Conservation (phyloP, 1,284 basidiomycete genomes). For the Pyrrhoderma noxium region DNA sequence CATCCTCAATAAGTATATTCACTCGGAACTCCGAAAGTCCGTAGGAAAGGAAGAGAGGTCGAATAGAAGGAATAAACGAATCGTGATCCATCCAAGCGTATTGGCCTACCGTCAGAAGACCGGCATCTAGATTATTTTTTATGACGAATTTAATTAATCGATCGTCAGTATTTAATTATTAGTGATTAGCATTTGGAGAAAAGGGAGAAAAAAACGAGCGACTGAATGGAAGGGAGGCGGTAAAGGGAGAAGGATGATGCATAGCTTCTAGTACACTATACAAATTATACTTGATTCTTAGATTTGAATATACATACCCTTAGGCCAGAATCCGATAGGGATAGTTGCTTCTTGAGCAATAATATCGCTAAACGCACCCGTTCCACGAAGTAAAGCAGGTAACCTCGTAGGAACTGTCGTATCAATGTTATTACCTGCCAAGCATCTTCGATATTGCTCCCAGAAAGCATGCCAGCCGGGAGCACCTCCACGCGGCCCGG, state of each 20-base stretch:
- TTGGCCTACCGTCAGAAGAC: constrained; percentile 51
- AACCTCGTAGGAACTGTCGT: constrained; percentile 48
- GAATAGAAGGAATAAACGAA: constrained; percentile 51
- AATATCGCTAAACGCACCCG: constrained; percentile 44
- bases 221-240: constrained; percentile 4
- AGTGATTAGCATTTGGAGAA: background rate
- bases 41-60: constrained; percentile 46
- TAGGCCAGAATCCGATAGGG: constrained; percentile 55
- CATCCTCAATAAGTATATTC: constrained; percentile 47
- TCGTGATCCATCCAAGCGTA: constrained; percentile 66
- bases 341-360: constrained; percentile 43
- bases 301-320: constrained; percentile 32
- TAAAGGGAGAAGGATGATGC: no score
- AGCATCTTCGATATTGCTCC: constrained; percentile 48
- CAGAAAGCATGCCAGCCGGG: constrained; percentile 55
- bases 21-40: constrained; percentile 46
- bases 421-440: constrained; percentile 45
- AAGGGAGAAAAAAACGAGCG: constrained; percentile 10
- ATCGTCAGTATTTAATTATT: background rate
- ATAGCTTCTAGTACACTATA: no score
- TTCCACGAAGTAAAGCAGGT: constrained; percentile 36
- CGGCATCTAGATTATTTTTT: constrained; percentile 24
- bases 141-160: background rate
- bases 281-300: no score
- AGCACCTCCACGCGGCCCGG: constrained; percentile 33